Conservation (phyloP, 177 flowering plant species). For the Tripterygium wilfordii region DNA sequence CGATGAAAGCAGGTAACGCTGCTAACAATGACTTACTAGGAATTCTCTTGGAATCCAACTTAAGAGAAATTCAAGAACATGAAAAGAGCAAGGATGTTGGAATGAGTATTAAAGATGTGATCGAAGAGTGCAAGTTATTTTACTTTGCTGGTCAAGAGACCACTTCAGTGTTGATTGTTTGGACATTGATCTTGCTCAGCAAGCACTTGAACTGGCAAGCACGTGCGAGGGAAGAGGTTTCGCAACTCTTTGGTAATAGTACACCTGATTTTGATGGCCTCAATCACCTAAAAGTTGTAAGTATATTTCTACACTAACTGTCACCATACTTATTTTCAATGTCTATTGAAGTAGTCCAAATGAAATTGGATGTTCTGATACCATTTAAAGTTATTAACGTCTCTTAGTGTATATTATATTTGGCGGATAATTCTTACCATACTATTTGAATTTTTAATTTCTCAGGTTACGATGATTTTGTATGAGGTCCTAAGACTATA, state of each 20-base stretch:
- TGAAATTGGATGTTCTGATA: too few species aligned
- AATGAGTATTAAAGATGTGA: not conserved
- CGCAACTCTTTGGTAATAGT: constrained; percentile 5
- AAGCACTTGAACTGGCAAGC: constrained; percentile 3
- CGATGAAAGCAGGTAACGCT: not conserved
- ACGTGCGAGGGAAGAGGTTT: constrained; percentile 9
- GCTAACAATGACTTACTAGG: not conserved
- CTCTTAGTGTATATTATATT: too few species aligned
- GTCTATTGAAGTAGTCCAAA: too few species aligned
- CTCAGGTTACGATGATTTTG: constrained; percentile 5
- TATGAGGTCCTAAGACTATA: constrained; percentile 6
- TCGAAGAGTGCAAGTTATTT: too few species aligned
- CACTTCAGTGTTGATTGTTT: constrained; percentile 3
- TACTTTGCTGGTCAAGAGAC: constrained; percentile 11
- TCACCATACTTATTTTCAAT: not conserved
- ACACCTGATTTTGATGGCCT: constrained; percentile 6
- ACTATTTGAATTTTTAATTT: not conserved
- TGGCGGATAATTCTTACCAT: not conserved
- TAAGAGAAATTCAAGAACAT: not conserved
- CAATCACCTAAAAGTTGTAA: constrained; percentile 10
- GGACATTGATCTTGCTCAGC: constrained; percentile 11
- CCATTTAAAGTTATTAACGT: too few species aligned
- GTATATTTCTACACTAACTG: not conserved
- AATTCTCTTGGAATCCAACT: not conserved
- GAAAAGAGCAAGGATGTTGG: not conserved